These are phyloP conservation scores for Cystobasidiaceae sp. DNA, from an alignment of 1,284 basidiomycete species.

Conservation along the genomic window DNA sequence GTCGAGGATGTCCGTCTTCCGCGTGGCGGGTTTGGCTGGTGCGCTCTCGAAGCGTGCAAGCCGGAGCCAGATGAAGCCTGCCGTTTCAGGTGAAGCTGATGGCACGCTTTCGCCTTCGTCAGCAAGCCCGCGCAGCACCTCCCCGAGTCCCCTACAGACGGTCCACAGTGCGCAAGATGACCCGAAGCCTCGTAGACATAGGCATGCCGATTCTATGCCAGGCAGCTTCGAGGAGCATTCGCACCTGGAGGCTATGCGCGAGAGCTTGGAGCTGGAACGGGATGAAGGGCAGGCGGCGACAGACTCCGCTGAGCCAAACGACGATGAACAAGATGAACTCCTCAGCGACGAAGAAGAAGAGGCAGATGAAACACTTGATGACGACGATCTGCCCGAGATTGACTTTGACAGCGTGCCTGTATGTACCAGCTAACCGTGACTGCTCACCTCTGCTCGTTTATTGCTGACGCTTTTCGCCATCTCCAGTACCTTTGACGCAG, in stretches of 20 bases:
- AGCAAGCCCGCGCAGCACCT: slow-evolving; percentile 33
- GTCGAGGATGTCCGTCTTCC: slow-evolving; percentile 35
- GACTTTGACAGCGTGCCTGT: slow-evolving; percentile 41
- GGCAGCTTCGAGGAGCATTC: slow-evolving; percentile 42
- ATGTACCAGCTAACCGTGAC: no score
- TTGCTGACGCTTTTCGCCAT: no score
- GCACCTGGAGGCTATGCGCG: slow-evolving; percentile 36
- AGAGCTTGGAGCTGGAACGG: slow-evolving; percentile 20
- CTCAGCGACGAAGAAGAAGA: slow-evolving; percentile 32
- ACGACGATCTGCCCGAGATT: slow-evolving; percentile 39
- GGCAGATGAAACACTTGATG: slow-evolving; percentile 35
- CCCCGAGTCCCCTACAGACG: slow-evolving; percentile 31
- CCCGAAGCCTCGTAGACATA: slow-evolving; percentile 28
- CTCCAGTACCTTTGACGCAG: no score
- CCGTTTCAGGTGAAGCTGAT: background rate
- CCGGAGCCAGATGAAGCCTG: slow-evolving; percentile 23
- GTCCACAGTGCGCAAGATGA: slow-evolving; percentile 34
- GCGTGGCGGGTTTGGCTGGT: slow-evolving; percentile 37
- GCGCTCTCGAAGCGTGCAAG: slow-evolving; percentile 34
- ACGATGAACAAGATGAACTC: slow-evolving; percentile 26
- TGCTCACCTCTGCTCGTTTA: no score
- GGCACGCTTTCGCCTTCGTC: slow-evolving; percentile 8
- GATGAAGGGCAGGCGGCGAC: no score
- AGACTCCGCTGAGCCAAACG: slow-evolving; percentile 23
- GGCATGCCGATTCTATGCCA: slow-evolving; percentile 37